Evolutionary conservation across 306 rosid genomes (phyloP).

Genomic region (Begonia loranthoides): DNA sequence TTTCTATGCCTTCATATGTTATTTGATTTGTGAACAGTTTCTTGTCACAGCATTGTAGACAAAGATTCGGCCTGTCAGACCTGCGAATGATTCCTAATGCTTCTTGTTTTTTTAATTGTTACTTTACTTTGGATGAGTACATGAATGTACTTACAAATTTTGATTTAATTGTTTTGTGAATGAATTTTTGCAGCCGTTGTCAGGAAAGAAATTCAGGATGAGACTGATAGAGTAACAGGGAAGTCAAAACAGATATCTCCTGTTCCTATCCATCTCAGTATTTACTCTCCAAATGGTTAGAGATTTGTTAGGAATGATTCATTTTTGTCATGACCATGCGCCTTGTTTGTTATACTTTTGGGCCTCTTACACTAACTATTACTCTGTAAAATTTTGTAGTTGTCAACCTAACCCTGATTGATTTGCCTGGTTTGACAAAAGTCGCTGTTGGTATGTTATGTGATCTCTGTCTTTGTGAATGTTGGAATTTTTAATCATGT

Average conservation of each 20-base stretch:
- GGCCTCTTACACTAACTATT: too few relatives aligned
- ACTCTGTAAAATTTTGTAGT: conserved; percentile 34
- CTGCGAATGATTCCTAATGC: too few relatives aligned
- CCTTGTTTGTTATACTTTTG: too few relatives aligned
- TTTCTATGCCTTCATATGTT: too few relatives aligned
- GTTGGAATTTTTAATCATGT: neutral
- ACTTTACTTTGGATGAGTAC: too few relatives aligned
- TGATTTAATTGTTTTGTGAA: too few relatives aligned
- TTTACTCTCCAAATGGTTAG: conserved; percentile 87
- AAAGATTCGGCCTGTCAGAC: too few relatives aligned
- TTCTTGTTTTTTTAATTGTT: too few relatives aligned
- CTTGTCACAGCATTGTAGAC: too few relatives aligned
- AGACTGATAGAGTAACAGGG: conserved; percentile 88
- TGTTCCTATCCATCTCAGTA: conserved; percentile 93
- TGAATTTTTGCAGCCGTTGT: conserved; percentile 42
- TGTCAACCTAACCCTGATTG: conserved; percentile 90
- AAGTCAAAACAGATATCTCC: conserved; percentile 80
- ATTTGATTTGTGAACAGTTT: too few relatives aligned
- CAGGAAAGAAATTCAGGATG: conserved; percentile 87
- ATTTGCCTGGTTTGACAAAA: conserved; percentile 93
- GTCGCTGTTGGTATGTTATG: conserved; percentile 78
- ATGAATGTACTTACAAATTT: too few relatives aligned
- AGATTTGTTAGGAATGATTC: conserved; percentile 2
- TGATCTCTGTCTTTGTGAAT: neutral
- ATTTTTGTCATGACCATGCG: neutral